Conservation (phyloP, 805 yeast genomes). For the Cyberlindnera amylophila region DNA sequence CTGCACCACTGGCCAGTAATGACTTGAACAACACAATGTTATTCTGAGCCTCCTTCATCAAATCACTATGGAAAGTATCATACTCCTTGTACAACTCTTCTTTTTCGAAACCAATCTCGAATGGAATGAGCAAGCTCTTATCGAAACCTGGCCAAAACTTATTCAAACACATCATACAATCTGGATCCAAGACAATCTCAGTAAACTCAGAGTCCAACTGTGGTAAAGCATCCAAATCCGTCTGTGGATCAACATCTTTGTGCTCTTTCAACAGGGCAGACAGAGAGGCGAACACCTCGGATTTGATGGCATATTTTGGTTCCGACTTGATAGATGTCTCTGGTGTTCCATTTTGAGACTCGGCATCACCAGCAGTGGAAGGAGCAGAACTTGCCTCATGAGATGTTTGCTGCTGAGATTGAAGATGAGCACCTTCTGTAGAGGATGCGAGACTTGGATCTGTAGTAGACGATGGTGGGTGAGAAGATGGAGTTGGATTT, state of each 20-base stretch:
- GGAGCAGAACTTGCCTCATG: not conserved
- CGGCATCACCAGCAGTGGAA: not conserved
- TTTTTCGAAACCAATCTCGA: conserved; percentile 20
- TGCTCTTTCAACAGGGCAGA: conserved; percentile 17
- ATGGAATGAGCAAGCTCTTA: not conserved
- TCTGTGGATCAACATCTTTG: conserved; percentile 16
- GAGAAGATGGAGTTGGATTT: too few species aligned
- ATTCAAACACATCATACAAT: conserved; percentile 21
- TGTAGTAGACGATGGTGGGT: too few species aligned
- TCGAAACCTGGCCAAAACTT: conserved; percentile 20
- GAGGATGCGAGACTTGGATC: too few species aligned
- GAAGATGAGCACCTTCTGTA: too few species aligned
- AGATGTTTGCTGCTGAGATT: not conserved
- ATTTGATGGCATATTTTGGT: conserved; percentile 18
- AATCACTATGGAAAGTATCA: conserved; percentile 16
- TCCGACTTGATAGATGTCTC: conserved; percentile 1
- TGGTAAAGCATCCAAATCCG: conserved; percentile 18
- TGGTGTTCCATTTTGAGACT: conserved; percentile 1
- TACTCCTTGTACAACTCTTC: conserved; percentile 23
- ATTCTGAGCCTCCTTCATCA: conserved; percentile 22
- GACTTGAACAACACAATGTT: conserved; percentile 27
- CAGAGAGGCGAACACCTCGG: conserved; percentile 16
- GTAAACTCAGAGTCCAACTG: conserved; percentile 20
- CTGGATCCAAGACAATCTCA: conserved; percentile 24
- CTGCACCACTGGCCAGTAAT: conserved; percentile 23